Evolutionary conservation across 1,284 basidiomycete species (phyloP), one percentile per base, ranked within the genome.

Genomic region (Athelia psychrophila): DNA sequence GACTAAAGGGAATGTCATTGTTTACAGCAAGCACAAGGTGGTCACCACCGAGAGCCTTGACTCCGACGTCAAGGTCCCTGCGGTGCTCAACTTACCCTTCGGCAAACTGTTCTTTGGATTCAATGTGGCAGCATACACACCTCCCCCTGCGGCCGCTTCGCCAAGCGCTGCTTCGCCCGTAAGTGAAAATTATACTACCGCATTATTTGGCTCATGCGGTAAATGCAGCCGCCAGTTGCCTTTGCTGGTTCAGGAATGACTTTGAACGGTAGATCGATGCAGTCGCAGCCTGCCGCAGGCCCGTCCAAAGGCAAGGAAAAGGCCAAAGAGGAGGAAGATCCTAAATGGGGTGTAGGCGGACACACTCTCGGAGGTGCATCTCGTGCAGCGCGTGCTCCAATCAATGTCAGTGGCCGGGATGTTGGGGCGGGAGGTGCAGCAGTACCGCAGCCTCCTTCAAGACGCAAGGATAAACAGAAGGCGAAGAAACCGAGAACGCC

Each of bases 41-140:
- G 83, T 98, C 48, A 94, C 94, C 0, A 93, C 90, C 52, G 88
- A 87, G 51, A 86, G 84, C 22, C 70, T 93, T 12, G 86, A 93
- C 61, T 77, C 80, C 5, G 88, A 90, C 35, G 79, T 77, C 50
- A 88, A 90, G 66, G 93, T 92, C 4, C 95, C 97, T 1, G 94
- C 93, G 0, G 87, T 93, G 1, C 78, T 99, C 46, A 89, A 91
- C 59, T 75, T 99, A 25, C 95, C 96, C 0, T 89, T 91, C 57
- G 97, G 97, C 19, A 91, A 95, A 60, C 76, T 97, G 22, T 97
- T 98, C 77, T 97, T 98, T 64, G 95, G 95, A 9, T 98, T 88
- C 74, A 87, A 88, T 51, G 80, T 91, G 47, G 71, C 84, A 2
- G 74, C 86, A 0, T 93, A 91, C 64, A 80, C 77, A 15, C 83